Base-by-base conservation (phyloP, 345 rosid species). In the Anacardium occidentale region DNA sequence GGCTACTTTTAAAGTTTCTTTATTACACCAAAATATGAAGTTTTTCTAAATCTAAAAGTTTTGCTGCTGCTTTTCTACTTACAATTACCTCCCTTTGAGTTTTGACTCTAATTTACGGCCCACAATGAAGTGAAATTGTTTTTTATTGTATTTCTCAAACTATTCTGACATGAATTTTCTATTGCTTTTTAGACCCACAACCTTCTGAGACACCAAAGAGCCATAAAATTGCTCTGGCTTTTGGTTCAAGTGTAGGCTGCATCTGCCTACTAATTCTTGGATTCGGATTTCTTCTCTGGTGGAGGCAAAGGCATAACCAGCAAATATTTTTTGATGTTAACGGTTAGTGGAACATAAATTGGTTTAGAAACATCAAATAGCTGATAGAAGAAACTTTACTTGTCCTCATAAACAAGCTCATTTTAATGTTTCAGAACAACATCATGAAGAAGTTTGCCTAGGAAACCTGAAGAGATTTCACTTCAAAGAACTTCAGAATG, bases 401-500 rank as follows among this genome's bases (percentile, higher is more conserved):
- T 79, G 18, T 26, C 10, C 44, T 53, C 13, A 26, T 52, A 21
- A 53, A 45, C 14, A 3, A 9, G 0, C 18, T 45, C 1, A 75
- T 62, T 68, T 22, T 10, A 21, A 70, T 68, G 29, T 83, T 75
- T 64, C 88, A 92, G 99, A 91, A 25, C 87, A 83, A 78, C 83
- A 76, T 63, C 84, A 73, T 22, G 98, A 88, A 81, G 91, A 87
- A 68, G 65, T 91, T 67, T 82, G 91, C 72, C 80, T 87, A 3
- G 99, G 99, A 78, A 95, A 95, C 86, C 79, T 91, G 79, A 88
- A 76, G 78, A 92, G 86, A 79, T 95, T 92, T 75, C 88, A 85
- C 66, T 92, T 95, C 80, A 92, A 89, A 79, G 97, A 91, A 76
- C 97, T 95, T 74, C 92, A 88, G 79, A 74, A 47, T 10, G 99